Evolutionary conservation across 2,329 filamentous ascomycete genomes (phyloP), one percentile per base, ranked within the genome.

Genomic region (Aspergillus viridinutans): DNA sequence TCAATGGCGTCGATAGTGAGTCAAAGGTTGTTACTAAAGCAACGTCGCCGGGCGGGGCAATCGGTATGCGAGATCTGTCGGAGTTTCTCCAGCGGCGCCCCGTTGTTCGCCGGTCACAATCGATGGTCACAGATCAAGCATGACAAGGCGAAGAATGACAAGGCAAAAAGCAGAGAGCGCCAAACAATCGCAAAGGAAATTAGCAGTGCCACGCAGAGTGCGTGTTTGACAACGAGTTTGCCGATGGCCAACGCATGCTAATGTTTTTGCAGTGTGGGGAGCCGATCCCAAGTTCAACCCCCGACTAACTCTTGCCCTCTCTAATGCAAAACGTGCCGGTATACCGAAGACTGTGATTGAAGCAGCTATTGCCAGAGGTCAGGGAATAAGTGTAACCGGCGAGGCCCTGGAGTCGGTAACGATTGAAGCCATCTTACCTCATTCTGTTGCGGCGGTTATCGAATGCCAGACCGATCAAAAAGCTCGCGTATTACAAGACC

Each of bases 111-210:
- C 25, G 92, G 92, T 14, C 92, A 96, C 76, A 96, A 88, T 74
- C 89, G 92, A 72, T 99, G 94, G 94, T 92, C 91, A 57, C 96
- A 94, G 69, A 97, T 97, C 76, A 90, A 88, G 70, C 94, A 97
- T 74, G 91, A 94, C 74, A 99, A 99, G 75, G 92, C 88, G 52
- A 90, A 88, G 60, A 89, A 87, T 57, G 94, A 99, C 73, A 74
- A 72, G 56, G 72, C 87, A 65, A 96, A 92, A 75, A 90, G 86
- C 74, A 83, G 82, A 47, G 81, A 87, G 64, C 87, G 92, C 29
- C 84, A 82, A 49, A 74, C 81, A 48, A 83, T 95, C 65, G 82
- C 87, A 23, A 87, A 90, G 64, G 84, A 88, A 58, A 88, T 97
- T 56, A 84, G 87, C 51, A 82, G 87, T 59, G 87, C 87, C 58